Conservation (phyloP, 2,329 filamentous ascomycete genomes). For the Epichloe amarillans region DNA sequence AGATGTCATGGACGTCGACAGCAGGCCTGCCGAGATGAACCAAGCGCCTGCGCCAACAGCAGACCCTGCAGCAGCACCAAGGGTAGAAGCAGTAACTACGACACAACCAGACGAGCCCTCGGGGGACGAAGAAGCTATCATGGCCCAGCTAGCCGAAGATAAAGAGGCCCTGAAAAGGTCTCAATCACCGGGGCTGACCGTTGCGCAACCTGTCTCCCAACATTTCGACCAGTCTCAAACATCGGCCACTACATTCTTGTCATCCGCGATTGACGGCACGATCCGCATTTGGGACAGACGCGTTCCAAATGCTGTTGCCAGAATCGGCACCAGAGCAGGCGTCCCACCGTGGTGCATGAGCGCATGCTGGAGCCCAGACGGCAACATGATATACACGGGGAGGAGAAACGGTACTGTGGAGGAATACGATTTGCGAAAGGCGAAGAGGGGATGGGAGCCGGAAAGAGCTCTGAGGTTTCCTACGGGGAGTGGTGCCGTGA, state of each 20-base stretch:
- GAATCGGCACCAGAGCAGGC: slow-evolving; percentile 58
- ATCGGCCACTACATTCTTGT: slow-evolving; percentile 71
- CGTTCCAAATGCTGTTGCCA: slow-evolving; percentile 61
- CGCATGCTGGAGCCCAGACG: slow-evolving; percentile 90
- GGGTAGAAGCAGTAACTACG: neutral
- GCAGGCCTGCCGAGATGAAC: neutral
- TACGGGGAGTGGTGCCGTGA: slow-evolving; percentile 77
- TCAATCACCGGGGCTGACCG: slow-evolving; percentile 17
- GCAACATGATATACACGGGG: slow-evolving; percentile 89
- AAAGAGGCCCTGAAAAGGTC: slow-evolving; percentile 9
- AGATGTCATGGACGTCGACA: slow-evolving; percentile 9
- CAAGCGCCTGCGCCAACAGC: neutral
- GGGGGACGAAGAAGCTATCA: neutral
- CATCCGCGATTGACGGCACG: slow-evolving; percentile 75
- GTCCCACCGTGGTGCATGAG: slow-evolving; percentile 97
- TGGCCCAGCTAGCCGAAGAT: slow-evolving; percentile 2
- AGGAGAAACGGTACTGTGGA: slow-evolving; percentile 86
- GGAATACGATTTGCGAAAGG: slow-evolving; percentile 79
- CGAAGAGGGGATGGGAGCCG: slow-evolving; percentile 51
- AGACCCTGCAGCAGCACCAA: neutral
- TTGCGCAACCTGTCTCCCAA: slow-evolving; percentile 23
- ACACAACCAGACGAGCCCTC: neutral
- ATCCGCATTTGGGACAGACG: slow-evolving; percentile 90
- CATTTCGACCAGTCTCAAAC: slow-evolving; percentile 43
- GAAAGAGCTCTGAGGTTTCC: slow-evolving; percentile 79